These are phyloP conservation scores for Cadophora sp. DNA, from an alignment of 2,329 filamentous ascomycete genomes.

Conservation along the genomic window DNA sequence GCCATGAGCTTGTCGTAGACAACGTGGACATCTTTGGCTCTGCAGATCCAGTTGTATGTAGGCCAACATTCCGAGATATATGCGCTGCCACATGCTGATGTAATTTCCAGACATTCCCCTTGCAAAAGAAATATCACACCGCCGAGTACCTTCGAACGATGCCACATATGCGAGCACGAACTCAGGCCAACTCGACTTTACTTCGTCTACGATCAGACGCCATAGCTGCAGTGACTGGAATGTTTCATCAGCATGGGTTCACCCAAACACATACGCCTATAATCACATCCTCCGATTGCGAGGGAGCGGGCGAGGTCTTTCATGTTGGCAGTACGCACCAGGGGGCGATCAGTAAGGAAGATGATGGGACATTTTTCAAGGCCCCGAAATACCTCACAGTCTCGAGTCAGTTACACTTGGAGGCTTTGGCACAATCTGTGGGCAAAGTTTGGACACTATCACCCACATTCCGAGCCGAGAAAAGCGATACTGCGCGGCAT, in stretches of 20 bases:
- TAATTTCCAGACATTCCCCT: constrained; percentile 75
- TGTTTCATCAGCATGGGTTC: constrained; percentile 75
- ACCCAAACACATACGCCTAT: constrained; percentile 90
- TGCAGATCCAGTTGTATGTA: constrained; percentile 78
- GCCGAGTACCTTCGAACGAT: constrained; percentile 87
- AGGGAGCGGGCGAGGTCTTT: constrained; percentile 95
- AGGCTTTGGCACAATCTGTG: constrained; percentile 87
- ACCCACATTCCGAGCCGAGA: constrained; percentile 92
- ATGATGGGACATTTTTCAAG: constrained; percentile 73
- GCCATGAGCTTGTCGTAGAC: constrained; percentile 80
- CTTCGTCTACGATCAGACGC: constrained; percentile 84
- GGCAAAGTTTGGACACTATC: constrained; percentile 94
- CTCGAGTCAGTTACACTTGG: constrained; percentile 91
- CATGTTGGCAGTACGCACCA: constrained; percentile 55
- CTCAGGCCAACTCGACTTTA: constrained; percentile 80
- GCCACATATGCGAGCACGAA: constrained; percentile 84
- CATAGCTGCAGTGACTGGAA: constrained; percentile 74
- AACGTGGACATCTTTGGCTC: constrained; percentile 74
- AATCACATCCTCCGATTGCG: constrained; percentile 96
- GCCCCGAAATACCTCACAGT: constrained; percentile 94
- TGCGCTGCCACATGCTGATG: constrained; percentile 31
- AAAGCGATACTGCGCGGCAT: constrained; percentile 91
- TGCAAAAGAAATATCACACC: constrained; percentile 96
- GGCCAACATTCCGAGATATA: constrained; percentile 18
- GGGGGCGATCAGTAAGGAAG: constrained; percentile 40